phyloP scores from a whole-genome alignment of 2,329 filamentous ascomycete genomes.

The Curvularia verruculosa region DNA sequence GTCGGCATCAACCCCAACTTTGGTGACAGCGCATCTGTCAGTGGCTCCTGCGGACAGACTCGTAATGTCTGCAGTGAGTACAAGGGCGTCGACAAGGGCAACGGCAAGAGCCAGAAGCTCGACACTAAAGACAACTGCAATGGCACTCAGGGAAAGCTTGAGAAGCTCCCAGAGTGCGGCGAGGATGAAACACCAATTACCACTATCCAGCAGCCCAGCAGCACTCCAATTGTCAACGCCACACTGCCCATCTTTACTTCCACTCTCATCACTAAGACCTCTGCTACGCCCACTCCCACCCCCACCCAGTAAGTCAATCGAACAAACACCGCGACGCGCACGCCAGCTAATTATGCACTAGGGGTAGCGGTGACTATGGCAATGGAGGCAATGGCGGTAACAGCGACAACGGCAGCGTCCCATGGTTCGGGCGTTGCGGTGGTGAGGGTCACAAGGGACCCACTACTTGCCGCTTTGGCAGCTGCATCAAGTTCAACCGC shows the following conservation, averaged over 20 bases:
- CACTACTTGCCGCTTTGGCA: conserved; percentile 46
- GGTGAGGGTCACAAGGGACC: conserved; percentile 49
- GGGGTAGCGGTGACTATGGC: not conserved
- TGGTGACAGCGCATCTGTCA: conserved; percentile 54
- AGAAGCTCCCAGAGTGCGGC: conserved; percentile 24
- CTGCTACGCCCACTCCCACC: conserved; percentile 1
- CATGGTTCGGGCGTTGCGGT: conserved; percentile 48
- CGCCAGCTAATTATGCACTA: not conserved
- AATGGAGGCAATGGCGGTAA: not conserved
- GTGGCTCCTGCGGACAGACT: conserved; percentile 46
- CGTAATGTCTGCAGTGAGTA: conserved; percentile 32
- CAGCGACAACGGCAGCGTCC: conserved; percentile 9
- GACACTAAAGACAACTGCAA: conserved; percentile 20
- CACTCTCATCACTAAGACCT: conserved; percentile 7
- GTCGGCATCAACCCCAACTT: conserved; percentile 58
- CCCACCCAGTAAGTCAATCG: not conserved
- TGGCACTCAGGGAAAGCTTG: conserved; percentile 27
- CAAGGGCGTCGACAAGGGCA: conserved; percentile 32
- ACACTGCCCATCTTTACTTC: not conserved
- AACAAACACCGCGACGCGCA: not conserved
- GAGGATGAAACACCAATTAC: not conserved
- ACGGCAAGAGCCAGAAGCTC: conserved; percentile 22
- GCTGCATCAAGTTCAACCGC: conserved; percentile 47
- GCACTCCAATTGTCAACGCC: not conserved
- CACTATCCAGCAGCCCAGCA: not conserved